A percentile compares a stretch with the other conserved stretches of the same genome.
Evolutionary conservation across 805 yeast genomes (phyloP).

Genomic region (Pichia nanzhaoensis): DNA sequence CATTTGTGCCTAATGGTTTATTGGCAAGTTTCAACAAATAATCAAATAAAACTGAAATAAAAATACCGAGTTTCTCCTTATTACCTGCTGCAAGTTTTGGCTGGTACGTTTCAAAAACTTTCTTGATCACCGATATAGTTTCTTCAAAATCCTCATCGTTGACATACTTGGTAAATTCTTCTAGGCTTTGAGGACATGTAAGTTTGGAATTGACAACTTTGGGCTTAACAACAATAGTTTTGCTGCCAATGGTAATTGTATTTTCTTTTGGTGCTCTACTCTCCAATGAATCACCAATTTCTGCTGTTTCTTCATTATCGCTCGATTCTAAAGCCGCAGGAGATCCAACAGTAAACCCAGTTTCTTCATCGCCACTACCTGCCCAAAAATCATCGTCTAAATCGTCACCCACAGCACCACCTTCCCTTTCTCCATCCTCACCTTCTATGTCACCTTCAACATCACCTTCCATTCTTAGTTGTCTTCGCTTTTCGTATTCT

Average conservation of each 20-base stretch:
- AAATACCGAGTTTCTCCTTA: constrained; percentile 60
- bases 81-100: constrained; percentile 80
- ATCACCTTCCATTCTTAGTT: constrained; percentile 68
- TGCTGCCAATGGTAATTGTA: constrained; percentile 31
- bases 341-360: constrained; percentile 35
- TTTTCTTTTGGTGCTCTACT: constrained; percentile 12
- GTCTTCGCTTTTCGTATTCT: constrained; percentile 59
- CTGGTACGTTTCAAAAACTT: constrained; percentile 54
- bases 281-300: constrained; percentile 19
- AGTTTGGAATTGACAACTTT: constrained; percentile 14
- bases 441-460: constrained; percentile 28
- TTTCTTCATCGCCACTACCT: constrained; percentile 41
- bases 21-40: constrained; percentile 48
- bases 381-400: constrained; percentile 66
- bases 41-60: constrained; percentile 57
- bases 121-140: constrained; percentile 43
- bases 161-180: constrained; percentile 34
- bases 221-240: constrained; percentile 22
- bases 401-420: constrained; percentile 57
- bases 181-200: constrained; percentile 44
- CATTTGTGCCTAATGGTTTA: constrained; percentile 15
- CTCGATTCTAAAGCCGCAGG: constrained; percentile 33
- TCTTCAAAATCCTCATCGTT: constrained; percentile 33
- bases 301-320: constrained; percentile 32
- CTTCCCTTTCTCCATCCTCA: constrained; percentile 31